Base-by-base conservation (phyloP, 495 filamentous ascomycete genomes). In the Aspergillus nanangensis region DNA sequence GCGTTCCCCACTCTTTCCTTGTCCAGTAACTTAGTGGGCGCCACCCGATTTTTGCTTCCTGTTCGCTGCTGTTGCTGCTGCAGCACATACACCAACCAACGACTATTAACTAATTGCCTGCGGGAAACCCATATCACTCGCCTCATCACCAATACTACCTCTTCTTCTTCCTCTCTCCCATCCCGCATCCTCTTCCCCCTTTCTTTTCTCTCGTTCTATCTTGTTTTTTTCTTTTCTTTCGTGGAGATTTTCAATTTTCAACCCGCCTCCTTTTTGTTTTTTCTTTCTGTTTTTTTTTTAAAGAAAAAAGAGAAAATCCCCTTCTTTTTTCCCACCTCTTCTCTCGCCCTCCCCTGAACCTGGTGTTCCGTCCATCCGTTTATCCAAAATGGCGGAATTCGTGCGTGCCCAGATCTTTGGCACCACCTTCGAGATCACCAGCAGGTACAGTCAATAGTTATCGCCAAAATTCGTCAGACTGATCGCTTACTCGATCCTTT, bases 361-460 rank as follows among this genome's bases (percentile, higher is more conserved):
- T 51, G 47, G 38, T 53, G 38, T 44, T 38, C 44, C 45, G 23
- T n/a, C 36, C 45, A 36, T 18, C 35, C 44, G 41, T 44, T 57
- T 53, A 52, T 56, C 60, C 66, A 77, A 61, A 56, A 96, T 96
- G 91, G 91, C 91, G 63, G 93, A 97, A 83, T 98, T 98, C 73
- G 90, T 97, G 58, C 87, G 93, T 66, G 91, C 93, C 61, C 90
- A 96, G 82, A 97, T 98, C 67, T 98, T 98, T 63, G 94, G 93
- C 66, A 97, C 94, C 41, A 96, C 93, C 52, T 98, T 98, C 60
- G 93, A 98, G 79, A 98, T 98, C 71, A 98, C 93, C 51, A 96
- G 92, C 76, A 85, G 93, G 91, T 96, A 80, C 56, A 72, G 13
- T 11, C n/a, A 10, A 13, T 13, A 20, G 11, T 3, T 4, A 19